These are phyloP conservation scores for Hyaloscypha finlandica DNA, from an alignment of 495 filamentous ascomycete species.

Conservation along the genomic window DNA sequence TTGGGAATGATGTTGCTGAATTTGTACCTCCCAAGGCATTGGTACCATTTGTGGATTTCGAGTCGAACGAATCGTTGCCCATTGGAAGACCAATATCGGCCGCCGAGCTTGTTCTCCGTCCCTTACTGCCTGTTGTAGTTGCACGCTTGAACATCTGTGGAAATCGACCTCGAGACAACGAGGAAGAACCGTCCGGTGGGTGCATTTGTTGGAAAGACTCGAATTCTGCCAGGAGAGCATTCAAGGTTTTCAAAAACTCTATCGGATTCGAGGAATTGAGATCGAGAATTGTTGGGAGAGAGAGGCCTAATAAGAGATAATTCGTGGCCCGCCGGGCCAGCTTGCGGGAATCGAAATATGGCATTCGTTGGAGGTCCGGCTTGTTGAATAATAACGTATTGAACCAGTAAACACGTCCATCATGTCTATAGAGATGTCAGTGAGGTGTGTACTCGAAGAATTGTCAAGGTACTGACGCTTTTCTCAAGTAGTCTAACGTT, in stretches of 20 bases:
- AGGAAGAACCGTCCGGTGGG: constrained; percentile 70
- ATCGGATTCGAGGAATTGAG: constrained; percentile 71
- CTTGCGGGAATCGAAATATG: constrained; percentile 82
- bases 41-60: constrained; percentile 47
- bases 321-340: constrained; percentile 85
- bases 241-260: constrained; percentile 86
- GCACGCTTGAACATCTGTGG: constrained; percentile 89
- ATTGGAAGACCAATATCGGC: constrained; percentile 65
- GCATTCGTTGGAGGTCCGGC: constrained; percentile 73
- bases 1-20: constrained; percentile 24
- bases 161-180: constrained; percentile 74
- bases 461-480: constrained; percentile 62
- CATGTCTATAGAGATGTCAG: constrained; percentile 60
- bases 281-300: constrained; percentile 85
- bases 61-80: constrained; percentile 45
- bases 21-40: constrained; percentile 35
- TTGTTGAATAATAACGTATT: constrained; percentile 92
- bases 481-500: constrained; percentile 91
- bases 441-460: constrained; percentile 27
- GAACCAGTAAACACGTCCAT: constrained; percentile 96
- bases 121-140: constrained; percentile 61
- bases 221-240: constrained; percentile 86
- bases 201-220: constrained; percentile 89
- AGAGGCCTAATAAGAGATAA: constrained; percentile 89
- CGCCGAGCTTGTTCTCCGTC: constrained; percentile 67